Evolutionary conservation across 1,139 yeast genomes (phyloP).

Genomic region (Sugiyamaella japonica): DNA sequence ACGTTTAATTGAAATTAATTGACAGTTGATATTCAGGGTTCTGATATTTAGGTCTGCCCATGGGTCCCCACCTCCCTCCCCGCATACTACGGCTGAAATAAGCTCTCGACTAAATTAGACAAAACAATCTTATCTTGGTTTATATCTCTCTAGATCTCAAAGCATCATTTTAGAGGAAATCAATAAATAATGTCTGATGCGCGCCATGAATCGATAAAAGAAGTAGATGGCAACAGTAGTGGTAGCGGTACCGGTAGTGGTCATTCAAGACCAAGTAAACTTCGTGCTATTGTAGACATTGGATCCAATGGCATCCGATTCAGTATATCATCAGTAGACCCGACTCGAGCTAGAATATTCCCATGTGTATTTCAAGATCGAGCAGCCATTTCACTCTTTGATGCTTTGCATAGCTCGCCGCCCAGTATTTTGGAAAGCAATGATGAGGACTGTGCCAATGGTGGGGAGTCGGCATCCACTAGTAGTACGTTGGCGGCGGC

Average conservation of each 20-base stretch:
- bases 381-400: slow-evolving; percentile 63
- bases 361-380: slow-evolving; percentile 72
- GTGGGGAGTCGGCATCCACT: not conserved
- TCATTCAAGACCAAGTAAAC: not conserved
- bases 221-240: not conserved
- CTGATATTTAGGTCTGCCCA: not conserved
- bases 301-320: slow-evolving; percentile 70
- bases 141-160: not conserved
- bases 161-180: not conserved
- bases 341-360: slow-evolving; percentile 65
- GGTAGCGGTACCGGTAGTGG: not conserved
- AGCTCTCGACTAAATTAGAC: not conserved
- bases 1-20: not conserved
- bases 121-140: not conserved
- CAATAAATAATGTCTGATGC: not conserved
- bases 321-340: slow-evolving; percentile 62
- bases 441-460: slow-evolving; percentile 6
- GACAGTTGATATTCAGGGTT: too few relatives aligned
- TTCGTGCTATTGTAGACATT: slow-evolving; percentile 55
- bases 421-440: slow-evolving; percentile 12
- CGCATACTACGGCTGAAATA: not conserved
- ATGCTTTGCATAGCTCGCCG: slow-evolving; percentile 40
- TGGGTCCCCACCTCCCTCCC: too few relatives aligned
- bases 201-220: too few relatives aligned
- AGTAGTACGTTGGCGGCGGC: not conserved